Evolutionary conservation across 1,139 yeast species (phyloP).

Genomic region (Yamadazyma buinensis): DNA sequence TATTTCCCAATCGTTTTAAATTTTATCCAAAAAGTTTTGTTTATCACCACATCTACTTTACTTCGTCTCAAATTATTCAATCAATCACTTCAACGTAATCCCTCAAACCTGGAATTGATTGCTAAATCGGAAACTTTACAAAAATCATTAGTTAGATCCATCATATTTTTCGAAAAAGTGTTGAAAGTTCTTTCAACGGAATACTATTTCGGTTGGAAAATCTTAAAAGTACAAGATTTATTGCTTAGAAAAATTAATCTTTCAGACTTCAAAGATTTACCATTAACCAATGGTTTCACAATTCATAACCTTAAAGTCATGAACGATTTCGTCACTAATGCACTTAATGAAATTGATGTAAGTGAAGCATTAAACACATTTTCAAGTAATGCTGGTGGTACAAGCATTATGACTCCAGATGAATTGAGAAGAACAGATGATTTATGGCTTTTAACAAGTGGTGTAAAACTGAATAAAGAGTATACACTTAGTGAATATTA

Average conservation of each 20-base stretch:
- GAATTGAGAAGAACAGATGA: neutral
- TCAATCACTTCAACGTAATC: neutral
- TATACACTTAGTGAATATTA: slow-evolving; percentile 4
- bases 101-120: neutral
- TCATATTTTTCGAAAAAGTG: neutral
- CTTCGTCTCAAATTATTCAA: slow-evolving; percentile 4
- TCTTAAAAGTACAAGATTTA: slow-evolving; percentile 3
- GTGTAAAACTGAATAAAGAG: slow-evolving; percentile 1
- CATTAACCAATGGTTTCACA: slow-evolving; percentile 7
- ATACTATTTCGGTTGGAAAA: slow-evolving; percentile 5
- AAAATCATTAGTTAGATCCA: neutral
- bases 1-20: slow-evolving; percentile 3
- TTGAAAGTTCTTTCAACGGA: neutral
- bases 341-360: slow-evolving; percentile 8
- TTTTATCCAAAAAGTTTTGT: slow-evolving; percentile 2
- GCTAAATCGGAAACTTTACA: neutral
- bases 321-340: neutral
- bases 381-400: neutral
- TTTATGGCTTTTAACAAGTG: slow-evolving; percentile 2
- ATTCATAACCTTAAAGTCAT: slow-evolving; percentile 3
- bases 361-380: slow-evolving; percentile 3
- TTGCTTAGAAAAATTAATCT: slow-evolving; percentile 3
- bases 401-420: too few relatives aligned
- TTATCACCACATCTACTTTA: slow-evolving; percentile 2
- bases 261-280: slow-evolving; percentile 1